Evolutionary conservation across 345 rosid genomes (phyloP).

Genomic region (Pugionium cornutum): DNA sequence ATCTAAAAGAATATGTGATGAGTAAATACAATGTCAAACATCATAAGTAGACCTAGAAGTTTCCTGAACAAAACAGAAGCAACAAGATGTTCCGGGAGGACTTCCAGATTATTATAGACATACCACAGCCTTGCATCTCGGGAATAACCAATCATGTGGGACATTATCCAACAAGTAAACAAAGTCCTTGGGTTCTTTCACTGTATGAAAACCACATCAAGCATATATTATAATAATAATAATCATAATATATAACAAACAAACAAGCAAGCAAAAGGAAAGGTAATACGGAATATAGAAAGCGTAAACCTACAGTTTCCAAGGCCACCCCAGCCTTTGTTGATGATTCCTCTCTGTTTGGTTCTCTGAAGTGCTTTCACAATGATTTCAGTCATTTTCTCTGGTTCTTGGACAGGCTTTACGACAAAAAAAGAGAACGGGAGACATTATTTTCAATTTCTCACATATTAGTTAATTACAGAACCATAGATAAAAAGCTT

Average conservation of each 20-base stretch:
- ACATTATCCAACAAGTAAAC: slow-evolving; percentile 84
- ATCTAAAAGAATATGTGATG: not conserved
- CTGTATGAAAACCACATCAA: slow-evolving; percentile 49
- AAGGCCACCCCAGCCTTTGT: slow-evolving; percentile 99
- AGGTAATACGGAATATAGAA: slow-evolving; percentile 7
- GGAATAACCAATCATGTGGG: slow-evolving; percentile 98
- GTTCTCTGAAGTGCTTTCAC: slow-evolving; percentile 76
- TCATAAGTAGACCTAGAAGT: not conserved
- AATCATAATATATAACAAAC: not conserved
- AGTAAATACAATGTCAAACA: slow-evolving; percentile 2
- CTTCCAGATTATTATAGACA: slow-evolving; percentile 37
- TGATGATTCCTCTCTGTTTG: slow-evolving; percentile 91
- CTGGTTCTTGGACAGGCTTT: slow-evolving; percentile 93
- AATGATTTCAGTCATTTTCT: slow-evolving; percentile 79
- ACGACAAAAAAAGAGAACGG: slow-evolving; percentile 25
- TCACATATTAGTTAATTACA: not conserved
- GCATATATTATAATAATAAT: not conserved
- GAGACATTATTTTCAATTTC: slow-evolving; percentile 14
- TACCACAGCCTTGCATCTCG: slow-evolving; percentile 99
- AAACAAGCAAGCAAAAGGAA: slow-evolving; percentile 6
- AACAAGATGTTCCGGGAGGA: not conserved
- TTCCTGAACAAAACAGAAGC: not conserved
- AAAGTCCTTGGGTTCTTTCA: slow-evolving; percentile 84
- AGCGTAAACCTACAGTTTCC: slow-evolving; percentile 65
- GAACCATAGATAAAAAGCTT: not conserved